Conservation (phyloP, 371 early-diverging fungal species). For the Mortierella sp. region DNA sequence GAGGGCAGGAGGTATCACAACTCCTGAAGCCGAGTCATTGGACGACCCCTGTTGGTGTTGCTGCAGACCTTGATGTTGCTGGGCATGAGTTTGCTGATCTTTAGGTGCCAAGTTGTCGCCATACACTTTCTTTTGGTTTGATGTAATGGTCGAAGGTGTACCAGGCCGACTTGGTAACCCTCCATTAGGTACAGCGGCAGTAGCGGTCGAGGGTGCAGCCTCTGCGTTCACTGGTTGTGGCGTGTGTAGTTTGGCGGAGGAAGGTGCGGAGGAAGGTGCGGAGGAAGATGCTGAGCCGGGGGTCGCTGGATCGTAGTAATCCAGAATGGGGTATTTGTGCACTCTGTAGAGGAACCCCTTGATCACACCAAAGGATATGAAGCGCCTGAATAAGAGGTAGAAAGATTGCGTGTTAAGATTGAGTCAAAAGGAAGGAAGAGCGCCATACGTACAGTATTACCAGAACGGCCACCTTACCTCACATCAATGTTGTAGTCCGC, state of each 20-base stretch:
- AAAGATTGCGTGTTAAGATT: not conserved
- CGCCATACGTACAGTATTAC: not conserved
- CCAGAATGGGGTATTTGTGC: constrained; percentile 85
- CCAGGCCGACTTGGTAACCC: constrained; percentile 1
- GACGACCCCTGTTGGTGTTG: not conserved
- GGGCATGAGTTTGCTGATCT: constrained; percentile 22
- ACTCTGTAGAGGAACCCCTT: constrained; percentile 85
- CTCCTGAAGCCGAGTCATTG: constrained; percentile 19
- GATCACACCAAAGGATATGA: constrained; percentile 86
- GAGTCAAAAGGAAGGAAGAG: not conserved
- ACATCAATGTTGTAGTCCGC: constrained; percentile 77
- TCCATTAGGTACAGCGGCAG: constrained; percentile 8
- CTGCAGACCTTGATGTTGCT: constrained; percentile 12
- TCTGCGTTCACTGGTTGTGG: not conserved
- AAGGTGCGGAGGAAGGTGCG: constrained; percentile 9
- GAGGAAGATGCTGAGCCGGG: not conserved
- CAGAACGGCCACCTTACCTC: constrained; percentile 61
- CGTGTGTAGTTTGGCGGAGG: constrained; percentile 4
- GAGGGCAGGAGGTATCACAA: constrained; percentile 39
- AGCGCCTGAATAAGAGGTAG: constrained; percentile 66
- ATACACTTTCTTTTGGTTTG: constrained; percentile 27
- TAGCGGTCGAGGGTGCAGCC: constrained; percentile 6
- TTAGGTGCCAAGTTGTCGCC: constrained; percentile 25
- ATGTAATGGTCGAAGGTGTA: not conserved
- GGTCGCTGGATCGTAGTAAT: constrained; percentile 31